These are phyloP conservation scores for Candida ovalis DNA, from an alignment of 805 yeast genomes.

Conservation along the genomic window DNA sequence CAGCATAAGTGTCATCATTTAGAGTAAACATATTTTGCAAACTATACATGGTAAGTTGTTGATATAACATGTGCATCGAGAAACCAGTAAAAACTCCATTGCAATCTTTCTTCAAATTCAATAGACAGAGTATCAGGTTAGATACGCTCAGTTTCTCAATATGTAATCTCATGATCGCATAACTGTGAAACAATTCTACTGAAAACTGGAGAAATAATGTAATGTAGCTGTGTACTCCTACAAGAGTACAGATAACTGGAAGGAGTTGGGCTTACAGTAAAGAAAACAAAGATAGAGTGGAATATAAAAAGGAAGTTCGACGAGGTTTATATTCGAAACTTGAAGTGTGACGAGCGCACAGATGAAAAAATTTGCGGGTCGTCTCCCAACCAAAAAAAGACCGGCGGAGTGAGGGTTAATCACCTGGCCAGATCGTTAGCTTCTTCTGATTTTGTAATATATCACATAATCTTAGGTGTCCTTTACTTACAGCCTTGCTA, in stretches of 20 bases:
- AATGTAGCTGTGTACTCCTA: too few species aligned
- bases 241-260: neutral
- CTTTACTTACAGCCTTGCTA: too few species aligned
- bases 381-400: neutral
- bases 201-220: neutral
- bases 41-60: too few species aligned
- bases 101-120: too few species aligned
- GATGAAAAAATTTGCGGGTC: neutral
- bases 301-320: neutral
- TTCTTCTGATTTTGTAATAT: too few species aligned
- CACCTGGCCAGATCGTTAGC: too few species aligned
- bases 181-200: neutral
- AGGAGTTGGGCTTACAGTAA: neutral
- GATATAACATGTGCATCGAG: too few species aligned
- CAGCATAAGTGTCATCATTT: conserved; percentile 34
- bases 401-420: too few species aligned
- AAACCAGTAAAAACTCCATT: too few species aligned
- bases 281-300: neutral
- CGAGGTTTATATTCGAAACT: neutral
- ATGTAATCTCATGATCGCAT: neutral
- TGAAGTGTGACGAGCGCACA: too few species aligned
- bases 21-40: conserved; percentile 1
- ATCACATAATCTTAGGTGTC: too few species aligned
- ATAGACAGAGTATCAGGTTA: conserved; percentile 6
- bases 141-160: conserved; percentile 5